Evolutionary conservation across 2,329 filamentous ascomycete genomes (phyloP).

Genomic region (Fusarium torulosum): DNA sequence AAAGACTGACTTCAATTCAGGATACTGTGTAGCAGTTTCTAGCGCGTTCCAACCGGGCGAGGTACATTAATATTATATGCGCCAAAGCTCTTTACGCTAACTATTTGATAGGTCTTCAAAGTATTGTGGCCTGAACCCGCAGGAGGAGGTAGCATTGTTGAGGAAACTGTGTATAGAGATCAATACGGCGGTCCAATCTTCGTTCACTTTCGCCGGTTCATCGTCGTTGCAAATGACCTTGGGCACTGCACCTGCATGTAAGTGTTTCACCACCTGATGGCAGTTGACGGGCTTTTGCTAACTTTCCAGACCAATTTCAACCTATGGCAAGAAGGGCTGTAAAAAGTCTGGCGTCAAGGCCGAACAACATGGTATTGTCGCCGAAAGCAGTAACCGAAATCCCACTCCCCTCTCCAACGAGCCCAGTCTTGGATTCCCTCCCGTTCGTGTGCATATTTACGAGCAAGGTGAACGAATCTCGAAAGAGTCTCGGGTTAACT

Average conservation of each 20-base stretch:
- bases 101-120: constrained; percentile 63
- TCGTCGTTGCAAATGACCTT: constrained; percentile 64
- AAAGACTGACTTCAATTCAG: constrained; percentile 48
- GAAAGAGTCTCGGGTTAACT: constrained; percentile 68
- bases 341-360: constrained; percentile 66
- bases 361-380: constrained; percentile 66
- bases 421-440: constrained; percentile 61
- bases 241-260: constrained; percentile 70
- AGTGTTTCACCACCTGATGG: constrained; percentile 41
- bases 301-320: constrained; percentile 64
- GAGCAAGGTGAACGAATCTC: constrained; percentile 60
- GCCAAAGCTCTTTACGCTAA: background rate
- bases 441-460: constrained; percentile 60
- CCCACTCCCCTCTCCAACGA: constrained; percentile 57
- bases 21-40: constrained; percentile 56
- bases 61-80: constrained; percentile 44
- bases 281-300: constrained; percentile 10
- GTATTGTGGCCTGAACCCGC: constrained; percentile 68
- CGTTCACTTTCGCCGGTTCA: constrained; percentile 65
- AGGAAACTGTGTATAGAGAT: constrained; percentile 52
- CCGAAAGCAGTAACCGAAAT: constrained; percentile 51
- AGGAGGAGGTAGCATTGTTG: constrained; percentile 51
- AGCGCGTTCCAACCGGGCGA: constrained; percentile 57
- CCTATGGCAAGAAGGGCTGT: constrained; percentile 66
- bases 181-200: constrained; percentile 58